These are phyloP conservation scores for Neonectria punicea DNA, from an alignment of 2,329 filamentous ascomycete genomes.

Conservation along the genomic window DNA sequence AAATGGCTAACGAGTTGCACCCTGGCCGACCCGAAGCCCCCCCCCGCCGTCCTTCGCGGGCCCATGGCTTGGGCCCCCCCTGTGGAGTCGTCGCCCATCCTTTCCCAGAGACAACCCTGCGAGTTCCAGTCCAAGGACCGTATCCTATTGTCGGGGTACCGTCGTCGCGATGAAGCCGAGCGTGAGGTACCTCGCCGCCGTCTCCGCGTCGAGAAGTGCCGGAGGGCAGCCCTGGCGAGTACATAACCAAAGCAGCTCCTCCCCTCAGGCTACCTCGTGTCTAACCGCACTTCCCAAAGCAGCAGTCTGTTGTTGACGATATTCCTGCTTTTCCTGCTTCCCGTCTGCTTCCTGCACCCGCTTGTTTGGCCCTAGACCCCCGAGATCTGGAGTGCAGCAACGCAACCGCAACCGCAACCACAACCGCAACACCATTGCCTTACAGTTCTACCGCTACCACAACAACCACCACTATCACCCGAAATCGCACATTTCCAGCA, in stretches of 20 bases:
- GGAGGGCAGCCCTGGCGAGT: slow-evolving; percentile 38
- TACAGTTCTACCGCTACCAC: neutral
- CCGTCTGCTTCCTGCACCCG: slow-evolving; percentile 19
- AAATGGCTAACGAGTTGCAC: slow-evolving; percentile 15
- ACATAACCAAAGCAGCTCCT: slow-evolving; percentile 45
- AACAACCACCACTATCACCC: slow-evolving; percentile 6
- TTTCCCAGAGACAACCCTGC: slow-evolving; percentile 35
- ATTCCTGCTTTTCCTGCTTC: slow-evolving; percentile 27
- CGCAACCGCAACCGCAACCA: slow-evolving; percentile 8
- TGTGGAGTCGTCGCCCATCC: slow-evolving; percentile 33
- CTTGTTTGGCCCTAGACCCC: slow-evolving; percentile 21
- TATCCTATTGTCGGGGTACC: slow-evolving; percentile 36
- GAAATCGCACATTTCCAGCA: slow-evolving; percentile 8
- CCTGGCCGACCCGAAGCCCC: slow-evolving; percentile 28
- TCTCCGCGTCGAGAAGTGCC: slow-evolving; percentile 37
- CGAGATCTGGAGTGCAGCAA: slow-evolving; percentile 26
- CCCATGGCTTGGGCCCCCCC: slow-evolving; percentile 31
- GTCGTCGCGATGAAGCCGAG: slow-evolving; percentile 25
- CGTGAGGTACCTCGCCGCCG: slow-evolving; percentile 31
- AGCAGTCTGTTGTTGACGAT: slow-evolving; percentile 39
- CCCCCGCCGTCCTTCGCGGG: slow-evolving; percentile 23
- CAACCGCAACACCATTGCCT: slow-evolving; percentile 4
- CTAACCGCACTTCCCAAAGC: slow-evolving; percentile 37
- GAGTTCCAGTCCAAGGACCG: slow-evolving; percentile 34
- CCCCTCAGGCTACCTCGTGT: slow-evolving; percentile 34